Evolutionary conservation across 805 yeast species (phyloP), one percentile per base, ranked within the genome.

Genomic region (Cyberlindnera misumaiensis): DNA sequence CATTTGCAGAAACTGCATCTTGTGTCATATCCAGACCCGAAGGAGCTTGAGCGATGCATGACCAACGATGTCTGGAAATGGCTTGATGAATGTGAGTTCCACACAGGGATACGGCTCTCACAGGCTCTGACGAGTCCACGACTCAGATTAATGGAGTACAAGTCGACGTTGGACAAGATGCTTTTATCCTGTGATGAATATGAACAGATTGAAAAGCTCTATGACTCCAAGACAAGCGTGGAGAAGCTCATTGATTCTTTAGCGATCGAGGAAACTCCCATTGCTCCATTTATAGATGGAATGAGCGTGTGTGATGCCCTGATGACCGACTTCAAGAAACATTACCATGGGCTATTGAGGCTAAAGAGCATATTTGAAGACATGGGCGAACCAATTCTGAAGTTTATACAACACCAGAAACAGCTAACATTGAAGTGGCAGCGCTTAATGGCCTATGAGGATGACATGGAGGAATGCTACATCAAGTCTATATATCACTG

Each of bases 81-180:
- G 72, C 45, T 59, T 11, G 56, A 55, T 16, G 49, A 51, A 28
- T 63, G 70, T 45, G 45, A 60, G 2, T 52, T 41, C 26, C 34
- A 52, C n/a, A 47, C 52, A 0, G 48, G 41, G 25, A 32, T 48
- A 27, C 41, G 45, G 27, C 38, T 66, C n/a, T 59, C 59, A 25
- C 52, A 55, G 7, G 44, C 65, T 4, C 38, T 67, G 15, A 48
- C 48, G 12, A 47, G 48, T 28, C 72, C 72, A 0, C 45, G 59
- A 5, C 47, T 47, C 25, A 53, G 69, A 39, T 30, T 63, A 11
- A 27, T 46, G 1, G 58, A 56, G 32, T 55, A 53, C 27, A 27
- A 43, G 3, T 15, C 41, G 11, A 18, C 52, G 35, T 41, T 55
- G 13, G 46, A 52, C 24, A 27, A 25, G 1, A 16, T 53, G 24